phyloP scores from a whole-genome alignment of 306 rosid genomes.

The Vigna trinervia region DNA sequence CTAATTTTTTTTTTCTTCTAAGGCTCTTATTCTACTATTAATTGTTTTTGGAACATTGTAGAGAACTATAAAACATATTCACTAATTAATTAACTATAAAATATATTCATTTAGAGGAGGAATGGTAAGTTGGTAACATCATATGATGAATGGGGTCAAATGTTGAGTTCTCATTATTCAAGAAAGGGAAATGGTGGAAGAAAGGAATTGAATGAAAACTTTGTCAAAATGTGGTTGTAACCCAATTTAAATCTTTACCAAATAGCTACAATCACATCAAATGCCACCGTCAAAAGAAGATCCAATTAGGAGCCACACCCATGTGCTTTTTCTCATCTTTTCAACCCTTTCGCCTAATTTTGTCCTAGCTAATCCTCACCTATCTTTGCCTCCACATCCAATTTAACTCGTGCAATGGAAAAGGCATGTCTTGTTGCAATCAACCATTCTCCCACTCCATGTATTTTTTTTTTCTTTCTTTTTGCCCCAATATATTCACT shows the following conservation, averaged over 20 bases:
- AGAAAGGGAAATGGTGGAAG: constrained; percentile 15
- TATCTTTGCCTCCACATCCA: constrained; percentile 34
- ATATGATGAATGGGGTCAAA: constrained; percentile 5
- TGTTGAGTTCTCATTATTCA: constrained; percentile 2
- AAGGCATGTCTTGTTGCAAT: not conserved
- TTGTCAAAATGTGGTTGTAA: constrained; percentile 39
- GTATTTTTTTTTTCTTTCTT: not conserved
- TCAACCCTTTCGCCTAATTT: constrained; percentile 37
- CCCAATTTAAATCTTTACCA: constrained; percentile 42
- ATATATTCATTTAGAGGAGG: constrained; percentile 4
- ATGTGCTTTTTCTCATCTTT: constrained; percentile 48
- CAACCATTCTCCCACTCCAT: not conserved
- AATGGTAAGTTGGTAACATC: not conserved
- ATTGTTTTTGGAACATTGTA: too few species aligned
- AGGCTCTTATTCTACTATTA: too few species aligned
- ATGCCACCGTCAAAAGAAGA: constrained; percentile 45
- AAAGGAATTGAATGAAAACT: constrained; percentile 26
- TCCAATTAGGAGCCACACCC: constrained; percentile 48
- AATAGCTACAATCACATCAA: constrained; percentile 41
- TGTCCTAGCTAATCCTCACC: constrained; percentile 21
- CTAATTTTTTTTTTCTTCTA: too few species aligned
- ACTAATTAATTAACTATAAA: too few species aligned
- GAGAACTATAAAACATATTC: too few species aligned
- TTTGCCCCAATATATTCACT: not conserved
- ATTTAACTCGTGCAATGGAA: not conserved